Conservation (phyloP, 2,329 filamentous ascomycete species). For the Xylariaceae sp. region DNA sequence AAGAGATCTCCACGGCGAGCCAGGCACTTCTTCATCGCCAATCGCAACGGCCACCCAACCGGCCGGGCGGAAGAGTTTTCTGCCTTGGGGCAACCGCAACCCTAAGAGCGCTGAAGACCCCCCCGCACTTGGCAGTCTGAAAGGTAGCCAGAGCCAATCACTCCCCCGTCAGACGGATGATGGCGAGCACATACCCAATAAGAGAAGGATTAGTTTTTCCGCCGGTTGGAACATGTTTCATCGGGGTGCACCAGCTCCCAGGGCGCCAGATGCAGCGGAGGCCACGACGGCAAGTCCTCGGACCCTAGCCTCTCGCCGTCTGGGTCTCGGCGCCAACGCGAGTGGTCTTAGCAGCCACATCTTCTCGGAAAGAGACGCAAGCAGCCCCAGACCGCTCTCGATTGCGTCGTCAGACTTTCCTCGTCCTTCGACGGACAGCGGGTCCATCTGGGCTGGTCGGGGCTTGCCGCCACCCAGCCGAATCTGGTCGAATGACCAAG, state of each 20-base stretch:
- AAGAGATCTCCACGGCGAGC: slow-evolving; percentile 27
- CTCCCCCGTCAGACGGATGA: slow-evolving; percentile 63
- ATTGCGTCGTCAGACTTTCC: slow-evolving; percentile 68
- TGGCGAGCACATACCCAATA: slow-evolving; percentile 47
- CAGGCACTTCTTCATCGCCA: slow-evolving; percentile 40
- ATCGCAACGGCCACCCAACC: slow-evolving; percentile 30
- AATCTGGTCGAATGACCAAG: slow-evolving; percentile 62
- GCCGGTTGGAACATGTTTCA: slow-evolving; percentile 55
- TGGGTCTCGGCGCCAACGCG: slow-evolving; percentile 33
- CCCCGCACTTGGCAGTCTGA: slow-evolving; percentile 64
- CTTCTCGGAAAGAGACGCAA: slow-evolving; percentile 52
- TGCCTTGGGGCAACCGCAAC: slow-evolving; percentile 58
- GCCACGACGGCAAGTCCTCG: slow-evolving; percentile 24
- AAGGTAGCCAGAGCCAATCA: slow-evolving; percentile 71
- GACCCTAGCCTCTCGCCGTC: slow-evolving; percentile 25
- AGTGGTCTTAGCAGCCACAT: slow-evolving; percentile 45
- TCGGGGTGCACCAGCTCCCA: slow-evolving; percentile 41
- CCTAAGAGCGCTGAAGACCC: slow-evolving; percentile 58
- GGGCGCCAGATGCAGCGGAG: slow-evolving; percentile 41
- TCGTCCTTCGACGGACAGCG: slow-evolving; percentile 73
- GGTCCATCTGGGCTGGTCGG: slow-evolving; percentile 64
- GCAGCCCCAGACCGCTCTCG: slow-evolving; percentile 63
- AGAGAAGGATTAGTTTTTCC: slow-evolving; percentile 55
- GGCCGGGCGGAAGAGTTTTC: slow-evolving; percentile 47
- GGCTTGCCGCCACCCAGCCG: slow-evolving; percentile 47